phyloP scores from a whole-genome alignment of 202 grass and related monocot species.

The Brachypodium distachyon region DNA sequence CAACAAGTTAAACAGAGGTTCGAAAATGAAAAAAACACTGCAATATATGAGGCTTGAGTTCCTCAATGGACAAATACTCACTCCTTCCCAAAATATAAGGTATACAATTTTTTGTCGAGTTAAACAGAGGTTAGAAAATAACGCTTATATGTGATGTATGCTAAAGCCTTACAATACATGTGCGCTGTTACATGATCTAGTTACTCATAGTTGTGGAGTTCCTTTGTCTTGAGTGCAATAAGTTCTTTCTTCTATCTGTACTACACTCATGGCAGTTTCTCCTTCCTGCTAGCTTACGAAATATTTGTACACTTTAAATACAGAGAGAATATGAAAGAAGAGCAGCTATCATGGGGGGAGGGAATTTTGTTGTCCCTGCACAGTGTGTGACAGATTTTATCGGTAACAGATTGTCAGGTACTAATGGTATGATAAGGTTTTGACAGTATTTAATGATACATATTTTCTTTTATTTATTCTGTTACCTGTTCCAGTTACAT shows the following conservation, averaged over 20 bases:
- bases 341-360: conserved; percentile 87
- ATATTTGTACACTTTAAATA: neutral
- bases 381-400: conserved; percentile 92
- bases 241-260: conserved; percentile 6
- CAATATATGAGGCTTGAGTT: no score
- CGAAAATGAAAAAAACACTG: no score
- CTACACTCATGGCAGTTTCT: neutral
- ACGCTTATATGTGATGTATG: neutral
- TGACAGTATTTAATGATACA: neutral
- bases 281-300: conserved; percentile 6
- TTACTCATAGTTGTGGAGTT: neutral
- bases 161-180: neutral
- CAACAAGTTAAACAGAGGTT: no score
- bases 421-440: neutral
- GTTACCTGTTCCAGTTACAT: conserved; percentile 36
- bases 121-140: no score
- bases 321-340: conserved; percentile 91
- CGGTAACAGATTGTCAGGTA: conserved; percentile 81
- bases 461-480: conserved; percentile 13
- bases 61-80: no score
- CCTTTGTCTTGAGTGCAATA: neutral
- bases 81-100: no score
- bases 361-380: conserved; percentile 82
- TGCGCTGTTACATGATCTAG: neutral
- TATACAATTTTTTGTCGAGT: no score